Percentiles rank a stretch among this genome's conserved stretches.
phyloP scores from a whole-genome alignment of 768 basidiomycete genomes.

The Russula vinacea region DNA sequence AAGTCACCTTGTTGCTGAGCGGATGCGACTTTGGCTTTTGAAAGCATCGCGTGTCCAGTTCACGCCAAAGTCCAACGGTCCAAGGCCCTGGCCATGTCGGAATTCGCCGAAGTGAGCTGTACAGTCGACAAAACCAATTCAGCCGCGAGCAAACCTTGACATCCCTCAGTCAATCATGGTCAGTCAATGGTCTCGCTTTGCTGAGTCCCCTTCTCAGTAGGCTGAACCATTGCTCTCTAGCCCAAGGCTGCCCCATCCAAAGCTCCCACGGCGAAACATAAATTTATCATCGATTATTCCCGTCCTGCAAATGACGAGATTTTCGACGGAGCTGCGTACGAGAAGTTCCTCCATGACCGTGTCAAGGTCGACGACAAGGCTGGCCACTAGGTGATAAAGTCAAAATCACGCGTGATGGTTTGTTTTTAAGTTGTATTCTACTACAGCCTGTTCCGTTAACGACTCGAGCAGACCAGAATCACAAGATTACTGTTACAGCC shows the following conservation, averaged over 20 bases:
- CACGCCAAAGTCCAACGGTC: background rate
- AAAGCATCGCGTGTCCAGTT: slow-evolving; percentile 41
- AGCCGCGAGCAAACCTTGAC: slow-evolving; percentile 12
- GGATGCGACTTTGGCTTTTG: slow-evolving; percentile 65
- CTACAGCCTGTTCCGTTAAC: background rate
- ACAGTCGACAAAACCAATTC: slow-evolving; percentile 41
- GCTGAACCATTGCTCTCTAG: slow-evolving; percentile 57
- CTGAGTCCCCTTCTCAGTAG: slow-evolving; percentile 92
- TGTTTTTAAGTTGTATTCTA: slow-evolving; percentile 32
- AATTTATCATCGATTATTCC: slow-evolving; percentile 84
- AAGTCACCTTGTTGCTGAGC: slow-evolving; percentile 75
- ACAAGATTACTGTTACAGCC: slow-evolving; percentile 79
- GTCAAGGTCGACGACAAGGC: slow-evolving; percentile 92
- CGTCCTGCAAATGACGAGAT: slow-evolving; percentile 66
- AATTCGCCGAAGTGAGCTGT: slow-evolving; percentile 40
- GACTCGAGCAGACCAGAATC: slow-evolving; percentile 53
- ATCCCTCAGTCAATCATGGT: slow-evolving; percentile 56
- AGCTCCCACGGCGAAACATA: slow-evolving; percentile 56
- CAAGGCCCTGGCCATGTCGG: slow-evolving; percentile 2
- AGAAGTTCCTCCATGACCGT: slow-evolving; percentile 91
- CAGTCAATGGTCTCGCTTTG: slow-evolving; percentile 70
- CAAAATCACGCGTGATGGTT: slow-evolving; percentile 84
- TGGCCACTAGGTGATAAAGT: slow-evolving; percentile 89
- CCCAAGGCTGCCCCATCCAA: slow-evolving; percentile 59
- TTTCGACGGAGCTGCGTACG: slow-evolving; percentile 63